Evolutionary conservation across 331 rosid species (phyloP).

Genomic region (Acacia pycnantha): DNA sequence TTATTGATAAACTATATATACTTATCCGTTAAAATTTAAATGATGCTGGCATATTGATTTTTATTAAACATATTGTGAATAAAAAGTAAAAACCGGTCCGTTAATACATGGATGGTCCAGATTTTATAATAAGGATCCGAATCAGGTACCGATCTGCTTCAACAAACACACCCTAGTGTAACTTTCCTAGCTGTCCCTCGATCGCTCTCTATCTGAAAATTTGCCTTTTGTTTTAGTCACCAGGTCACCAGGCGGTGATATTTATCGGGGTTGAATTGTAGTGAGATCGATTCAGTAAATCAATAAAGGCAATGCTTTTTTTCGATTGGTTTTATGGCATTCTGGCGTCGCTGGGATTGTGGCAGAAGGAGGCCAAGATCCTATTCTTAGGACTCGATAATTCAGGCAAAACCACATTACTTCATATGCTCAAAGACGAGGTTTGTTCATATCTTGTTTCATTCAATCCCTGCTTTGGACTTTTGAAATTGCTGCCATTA

Average conservation of each 20-base stretch:
- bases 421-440: slow-evolving; percentile 95
- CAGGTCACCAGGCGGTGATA: not conserved
- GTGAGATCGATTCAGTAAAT: slow-evolving; percentile 12
- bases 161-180: not conserved
- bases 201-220: slow-evolving; percentile 13
- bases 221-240: not conserved
- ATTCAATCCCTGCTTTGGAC: not conserved
- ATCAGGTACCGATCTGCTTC: not conserved
- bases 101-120: not conserved
- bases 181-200: not conserved
- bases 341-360: slow-evolving; percentile 84
- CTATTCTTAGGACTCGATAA: slow-evolving; percentile 86
- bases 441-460: slow-evolving; percentile 28
- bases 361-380: slow-evolving; percentile 98
- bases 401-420: slow-evolving; percentile 89
- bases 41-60: too few species aligned
- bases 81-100: not conserved
- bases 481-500: not conserved
- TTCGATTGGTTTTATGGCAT: slow-evolving; percentile 85
- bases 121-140: not conserved
- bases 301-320: slow-evolving; percentile 53
- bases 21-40: too few species aligned
- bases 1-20: too few species aligned
- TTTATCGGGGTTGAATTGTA: not conserved
- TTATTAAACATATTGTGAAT: not conserved